Percentiles rank a stretch among this genome's conserved stretches.
Conservation (phyloP, 306 rosid species). For the Prunus salicina region DNA sequence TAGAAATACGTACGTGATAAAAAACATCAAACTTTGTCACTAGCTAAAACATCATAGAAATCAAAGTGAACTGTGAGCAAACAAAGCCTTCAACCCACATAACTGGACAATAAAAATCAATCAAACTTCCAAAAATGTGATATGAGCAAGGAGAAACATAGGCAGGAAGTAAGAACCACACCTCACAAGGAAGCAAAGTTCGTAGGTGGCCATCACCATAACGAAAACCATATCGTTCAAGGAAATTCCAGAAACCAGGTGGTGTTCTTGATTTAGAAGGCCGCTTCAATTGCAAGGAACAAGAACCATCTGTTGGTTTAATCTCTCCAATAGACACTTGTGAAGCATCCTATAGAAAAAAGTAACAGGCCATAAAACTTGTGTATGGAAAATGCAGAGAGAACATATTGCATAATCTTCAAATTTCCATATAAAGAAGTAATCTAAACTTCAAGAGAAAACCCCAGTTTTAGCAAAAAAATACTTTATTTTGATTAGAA, state of each 20-base stretch:
- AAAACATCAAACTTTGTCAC: background rate
- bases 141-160: constrained; percentile 9
- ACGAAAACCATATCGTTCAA: constrained; percentile 72
- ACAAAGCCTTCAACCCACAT: background rate
- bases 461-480: background rate
- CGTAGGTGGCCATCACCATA: constrained; percentile 63
- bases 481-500: background rate
- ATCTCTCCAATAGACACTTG: constrained; percentile 65
- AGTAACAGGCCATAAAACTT: background rate
- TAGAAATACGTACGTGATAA: no score
- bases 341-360: constrained; percentile 52
- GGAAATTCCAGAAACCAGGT: constrained; percentile 60
- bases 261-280: constrained; percentile 42
- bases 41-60: background rate
- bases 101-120: background rate
- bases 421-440: background rate
- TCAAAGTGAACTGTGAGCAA: background rate
- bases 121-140: background rate
- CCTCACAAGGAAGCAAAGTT: constrained; percentile 91
- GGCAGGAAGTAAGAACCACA: constrained; percentile 37
- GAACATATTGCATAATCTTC: background rate
- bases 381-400: background rate
- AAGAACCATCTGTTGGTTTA: constrained; percentile 69
- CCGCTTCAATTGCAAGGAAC: constrained; percentile 54
- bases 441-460: background rate